Evolutionary conservation across 331 rosid genomes (phyloP).

Genomic region (Acacia pycnantha): DNA sequence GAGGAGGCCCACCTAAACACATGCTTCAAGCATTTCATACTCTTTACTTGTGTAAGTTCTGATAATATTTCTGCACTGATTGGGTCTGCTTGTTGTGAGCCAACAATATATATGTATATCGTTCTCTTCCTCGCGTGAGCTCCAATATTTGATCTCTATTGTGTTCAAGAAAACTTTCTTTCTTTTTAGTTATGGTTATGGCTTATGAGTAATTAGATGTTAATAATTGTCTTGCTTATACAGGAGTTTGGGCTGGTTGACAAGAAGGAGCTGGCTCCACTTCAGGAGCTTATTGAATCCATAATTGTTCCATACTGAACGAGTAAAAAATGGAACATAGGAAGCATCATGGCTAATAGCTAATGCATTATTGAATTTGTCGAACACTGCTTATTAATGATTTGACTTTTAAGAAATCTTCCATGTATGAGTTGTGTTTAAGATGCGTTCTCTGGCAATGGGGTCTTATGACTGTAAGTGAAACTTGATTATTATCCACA

Average conservation of each 20-base stretch:
- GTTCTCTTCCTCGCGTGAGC: neutral
- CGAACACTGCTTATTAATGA: constrained; percentile 29
- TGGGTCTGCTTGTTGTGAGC: neutral
- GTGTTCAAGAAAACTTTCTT: constrained; percentile 15
- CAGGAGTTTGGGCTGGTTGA: constrained; percentile 97
- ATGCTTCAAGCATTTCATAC: constrained; percentile 99
- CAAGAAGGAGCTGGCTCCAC: constrained; percentile 99
- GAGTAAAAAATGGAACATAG: constrained; percentile 32
- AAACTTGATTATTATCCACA: constrained; percentile 11
- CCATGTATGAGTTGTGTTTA: constrained; percentile 21
- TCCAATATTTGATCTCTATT: constrained; percentile 1
- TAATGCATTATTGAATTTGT: constrained; percentile 12
- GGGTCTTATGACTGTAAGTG: constrained; percentile 31
- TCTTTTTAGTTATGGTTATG: neutral
- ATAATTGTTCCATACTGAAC: constrained; percentile 79
- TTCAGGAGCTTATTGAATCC: constrained; percentile 97
- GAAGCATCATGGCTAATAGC: constrained; percentile 16
- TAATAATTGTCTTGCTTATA: constrained; percentile 10
- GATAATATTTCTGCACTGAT: neutral
- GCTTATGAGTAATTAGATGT: neutral
- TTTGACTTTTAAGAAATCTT: constrained; percentile 19
- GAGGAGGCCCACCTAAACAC: constrained; percentile 99
- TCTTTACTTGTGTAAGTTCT: constrained; percentile 88
- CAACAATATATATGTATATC: neutral
- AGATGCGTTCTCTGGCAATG: constrained; percentile 26